These are phyloP conservation scores for Zangia roseola DNA, from an alignment of 768 basidiomycete species.

Conservation along the genomic window DNA sequence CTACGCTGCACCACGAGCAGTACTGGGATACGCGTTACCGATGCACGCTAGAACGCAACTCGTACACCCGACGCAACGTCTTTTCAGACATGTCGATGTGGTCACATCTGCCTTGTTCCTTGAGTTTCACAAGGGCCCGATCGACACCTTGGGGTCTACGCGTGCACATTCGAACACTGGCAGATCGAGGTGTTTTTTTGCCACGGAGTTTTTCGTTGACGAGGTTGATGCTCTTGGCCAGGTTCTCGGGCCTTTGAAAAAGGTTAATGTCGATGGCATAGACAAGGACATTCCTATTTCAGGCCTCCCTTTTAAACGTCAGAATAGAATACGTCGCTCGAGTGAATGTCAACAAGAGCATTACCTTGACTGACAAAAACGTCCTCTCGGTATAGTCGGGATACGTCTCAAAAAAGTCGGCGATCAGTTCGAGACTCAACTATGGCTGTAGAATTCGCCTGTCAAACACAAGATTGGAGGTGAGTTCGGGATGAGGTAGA, in stretches of 20 bases:
- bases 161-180: slow-evolving; percentile 57
- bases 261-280: not conserved
- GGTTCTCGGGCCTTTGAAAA: slow-evolving; percentile 33
- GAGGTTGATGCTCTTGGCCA: slow-evolving; percentile 46
- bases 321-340: no score
- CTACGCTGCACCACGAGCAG: no score
- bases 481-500: no score
- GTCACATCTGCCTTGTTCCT: slow-evolving; percentile 33
- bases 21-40: no score
- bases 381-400: slow-evolving; percentile 31
- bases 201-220: slow-evolving; percentile 46
- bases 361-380: slow-evolving; percentile 30
- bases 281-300: slow-evolving; percentile 7
- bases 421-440: slow-evolving; percentile 47
- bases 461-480: slow-evolving; percentile 10
- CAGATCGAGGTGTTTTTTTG: slow-evolving; percentile 57
- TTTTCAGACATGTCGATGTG: slow-evolving; percentile 57
- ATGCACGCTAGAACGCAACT: slow-evolving; percentile 6
- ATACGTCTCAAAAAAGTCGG: slow-evolving; percentile 43
- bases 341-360: not conserved
- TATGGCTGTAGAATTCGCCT: slow-evolving; percentile 57
- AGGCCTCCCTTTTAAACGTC: not conserved
- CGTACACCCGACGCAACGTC: slow-evolving; percentile 41
- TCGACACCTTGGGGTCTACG: slow-evolving; percentile 39
- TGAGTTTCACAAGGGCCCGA: slow-evolving; percentile 47